These are phyloP conservation scores for Yamadazyma aaseri DNA, from an alignment of 1,139 yeast genomes.

Conservation along the genomic window DNA sequence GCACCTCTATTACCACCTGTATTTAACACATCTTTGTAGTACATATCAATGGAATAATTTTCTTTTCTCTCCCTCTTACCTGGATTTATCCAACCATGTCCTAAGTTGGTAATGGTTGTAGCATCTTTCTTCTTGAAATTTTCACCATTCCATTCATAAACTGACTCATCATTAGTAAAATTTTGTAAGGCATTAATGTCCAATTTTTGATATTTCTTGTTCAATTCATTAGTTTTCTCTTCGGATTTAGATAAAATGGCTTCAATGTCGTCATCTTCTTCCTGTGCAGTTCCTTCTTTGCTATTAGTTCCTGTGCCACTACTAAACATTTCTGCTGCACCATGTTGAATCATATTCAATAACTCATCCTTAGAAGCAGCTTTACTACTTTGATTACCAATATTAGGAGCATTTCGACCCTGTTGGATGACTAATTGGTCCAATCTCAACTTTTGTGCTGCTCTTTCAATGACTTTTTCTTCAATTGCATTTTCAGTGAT, in stretches of 20 bases:
- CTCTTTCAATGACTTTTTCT: slow-evolving; percentile 77
- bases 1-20: slow-evolving; percentile 46
- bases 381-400: slow-evolving; percentile 37
- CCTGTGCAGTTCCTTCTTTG: slow-evolving; percentile 19
- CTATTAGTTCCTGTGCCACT: slow-evolving; percentile 8
- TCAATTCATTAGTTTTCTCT: slow-evolving; percentile 59
- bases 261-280: slow-evolving; percentile 61
- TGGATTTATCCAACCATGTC: slow-evolving; percentile 68
- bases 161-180: slow-evolving; percentile 62
- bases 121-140: slow-evolving; percentile 65
- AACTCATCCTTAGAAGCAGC: slow-evolving; percentile 67
- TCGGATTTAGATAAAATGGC: slow-evolving; percentile 61
- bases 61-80: slow-evolving; percentile 78
- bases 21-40: slow-evolving; percentile 73
- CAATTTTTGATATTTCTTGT: slow-evolving; percentile 60
- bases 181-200: slow-evolving; percentile 78
- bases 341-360: slow-evolving; percentile 77
- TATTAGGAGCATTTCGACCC: slow-evolving; percentile 50
- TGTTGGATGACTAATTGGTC: slow-evolving; percentile 84
- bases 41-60: slow-evolving; percentile 75
- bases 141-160: slow-evolving; percentile 85
- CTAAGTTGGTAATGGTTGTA: slow-evolving; percentile 38
- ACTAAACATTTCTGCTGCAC: slow-evolving; percentile 65
- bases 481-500: slow-evolving; percentile 80
- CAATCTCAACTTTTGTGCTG: slow-evolving; percentile 72